phyloP scores from a whole-genome alignment of 2,329 filamentous ascomycete species.

The Sarocladiaceae sp. region DNA sequence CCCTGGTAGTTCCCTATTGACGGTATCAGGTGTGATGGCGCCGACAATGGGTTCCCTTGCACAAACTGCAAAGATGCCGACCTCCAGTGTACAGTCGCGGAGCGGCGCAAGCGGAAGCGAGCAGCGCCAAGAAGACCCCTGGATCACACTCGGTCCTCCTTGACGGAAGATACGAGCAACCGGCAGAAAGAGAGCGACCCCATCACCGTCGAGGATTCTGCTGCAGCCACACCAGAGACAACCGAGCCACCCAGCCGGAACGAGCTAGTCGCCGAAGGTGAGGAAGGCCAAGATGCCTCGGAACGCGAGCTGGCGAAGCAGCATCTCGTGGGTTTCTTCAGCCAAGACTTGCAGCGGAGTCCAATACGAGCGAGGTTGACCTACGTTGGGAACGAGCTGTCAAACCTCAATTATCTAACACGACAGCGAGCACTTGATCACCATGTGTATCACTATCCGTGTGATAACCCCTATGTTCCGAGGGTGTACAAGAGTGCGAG shows the following conservation, averaged over 20 bases:
- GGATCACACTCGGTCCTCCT: too few relatives aligned
- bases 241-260: background rate
- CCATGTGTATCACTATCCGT: constrained; percentile 25
- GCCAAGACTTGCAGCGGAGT: background rate
- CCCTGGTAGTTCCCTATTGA: too few relatives aligned
- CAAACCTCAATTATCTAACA: constrained; percentile 48
- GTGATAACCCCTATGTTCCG: constrained; percentile 24
- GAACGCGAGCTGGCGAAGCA: background rate
- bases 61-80: background rate
- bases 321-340: background rate
- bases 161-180: too few relatives aligned
- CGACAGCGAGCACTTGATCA: constrained; percentile 34
- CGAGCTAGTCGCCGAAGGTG: background rate
- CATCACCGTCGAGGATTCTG: background rate
- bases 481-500: constrained; percentile 34
- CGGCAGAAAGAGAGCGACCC: background rate
- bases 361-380: background rate
- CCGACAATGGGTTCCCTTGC: background rate
- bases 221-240: background rate
- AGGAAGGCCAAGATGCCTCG: background rate
- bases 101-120: background rate
- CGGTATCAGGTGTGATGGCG: background rate
- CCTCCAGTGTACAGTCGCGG: background rate
- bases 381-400: constrained; percentile 49
- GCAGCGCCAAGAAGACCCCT: too few relatives aligned